phyloP scores from a whole-genome alignment of 2,329 filamentous ascomycete species.

The Drechslerella coelobrocha region DNA sequence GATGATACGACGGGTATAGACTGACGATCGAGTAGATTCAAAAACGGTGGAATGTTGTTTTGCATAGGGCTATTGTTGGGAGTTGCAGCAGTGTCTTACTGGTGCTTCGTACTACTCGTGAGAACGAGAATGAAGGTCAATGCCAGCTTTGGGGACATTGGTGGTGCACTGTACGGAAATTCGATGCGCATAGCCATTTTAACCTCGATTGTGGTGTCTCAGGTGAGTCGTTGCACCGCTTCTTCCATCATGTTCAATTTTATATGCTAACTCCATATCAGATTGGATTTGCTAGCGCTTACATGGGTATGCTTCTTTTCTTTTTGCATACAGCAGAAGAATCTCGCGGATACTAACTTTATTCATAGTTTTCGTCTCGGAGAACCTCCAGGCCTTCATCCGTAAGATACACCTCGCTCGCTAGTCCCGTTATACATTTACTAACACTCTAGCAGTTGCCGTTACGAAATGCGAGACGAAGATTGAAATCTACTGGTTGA shows the following conservation, averaged over 20 bases:
- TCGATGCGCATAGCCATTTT: conserved; percentile 90
- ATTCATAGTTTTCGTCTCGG: conserved; percentile 79
- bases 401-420: conserved; percentile 52
- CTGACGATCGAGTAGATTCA: conserved; percentile 30
- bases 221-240: conserved; percentile 84
- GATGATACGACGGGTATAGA: not conserved
- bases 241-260: not conserved
- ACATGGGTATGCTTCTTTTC: conserved; percentile 49
- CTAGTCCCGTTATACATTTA: not conserved
- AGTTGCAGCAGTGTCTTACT: conserved; percentile 88
- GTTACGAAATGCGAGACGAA: conserved; percentile 85
- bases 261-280: conserved; percentile 11
- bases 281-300: conserved; percentile 55
- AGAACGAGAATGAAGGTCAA: conserved; percentile 82
- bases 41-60: conserved; percentile 86
- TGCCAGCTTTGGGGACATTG: conserved; percentile 95
- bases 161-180: conserved; percentile 85
- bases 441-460: conserved; percentile 63
- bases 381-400: conserved; percentile 94
- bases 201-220: conserved; percentile 88
- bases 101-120: conserved; percentile 94
- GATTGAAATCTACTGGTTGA: conserved; percentile 87
- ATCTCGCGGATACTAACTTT: conserved; percentile 64
- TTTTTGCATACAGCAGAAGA: conserved; percentile 63
- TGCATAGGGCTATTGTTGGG: conserved; percentile 87